Conservation (phyloP, 2,329 filamentous ascomycete genomes). For the Macroventuria anomochaeta region DNA sequence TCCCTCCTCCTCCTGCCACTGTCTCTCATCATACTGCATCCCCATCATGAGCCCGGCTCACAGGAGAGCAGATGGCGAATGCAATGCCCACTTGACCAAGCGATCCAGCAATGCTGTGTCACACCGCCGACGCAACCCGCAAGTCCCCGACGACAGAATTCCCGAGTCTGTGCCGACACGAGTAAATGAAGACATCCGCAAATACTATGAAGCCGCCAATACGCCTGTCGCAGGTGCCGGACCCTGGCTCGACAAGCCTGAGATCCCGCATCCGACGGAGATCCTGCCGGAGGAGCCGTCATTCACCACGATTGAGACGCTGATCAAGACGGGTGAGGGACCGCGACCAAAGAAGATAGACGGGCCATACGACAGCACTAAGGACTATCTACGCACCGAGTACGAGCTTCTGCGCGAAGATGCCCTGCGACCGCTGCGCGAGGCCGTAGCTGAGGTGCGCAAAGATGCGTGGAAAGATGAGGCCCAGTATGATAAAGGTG, state of each 20-base stretch:
- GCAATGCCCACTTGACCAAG: constrained; percentile 27
- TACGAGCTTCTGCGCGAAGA: constrained; percentile 81
- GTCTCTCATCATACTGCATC: neutral
- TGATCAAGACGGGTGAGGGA: constrained; percentile 30
- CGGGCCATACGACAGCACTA: constrained; percentile 65
- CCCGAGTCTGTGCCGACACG: constrained; percentile 18
- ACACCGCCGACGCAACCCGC: neutral
- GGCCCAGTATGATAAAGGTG: constrained; percentile 48
- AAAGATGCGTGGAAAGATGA: constrained; percentile 55
- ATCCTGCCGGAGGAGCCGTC: constrained; percentile 46
- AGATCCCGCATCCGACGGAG: constrained; percentile 63
- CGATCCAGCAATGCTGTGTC: constrained; percentile 13
- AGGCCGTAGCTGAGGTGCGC: constrained; percentile 62
- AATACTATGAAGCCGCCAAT: constrained; percentile 32
- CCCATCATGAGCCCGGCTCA: neutral
- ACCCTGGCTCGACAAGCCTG: constrained; percentile 51
- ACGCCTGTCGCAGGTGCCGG: constrained; percentile 29
- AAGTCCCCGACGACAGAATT: constrained; percentile 20
- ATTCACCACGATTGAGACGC: constrained; percentile 9
- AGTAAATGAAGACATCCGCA: constrained; percentile 34
- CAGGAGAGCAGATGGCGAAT: constrained; percentile 20
- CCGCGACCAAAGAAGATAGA: constrained; percentile 44
- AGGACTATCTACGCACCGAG: constrained; percentile 73
- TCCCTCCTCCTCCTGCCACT: no score
- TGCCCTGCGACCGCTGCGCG: constrained; percentile 70